Base-by-base conservation (phyloP, 805 yeast species). In the Saccharomycopsis babjevae region DNA sequence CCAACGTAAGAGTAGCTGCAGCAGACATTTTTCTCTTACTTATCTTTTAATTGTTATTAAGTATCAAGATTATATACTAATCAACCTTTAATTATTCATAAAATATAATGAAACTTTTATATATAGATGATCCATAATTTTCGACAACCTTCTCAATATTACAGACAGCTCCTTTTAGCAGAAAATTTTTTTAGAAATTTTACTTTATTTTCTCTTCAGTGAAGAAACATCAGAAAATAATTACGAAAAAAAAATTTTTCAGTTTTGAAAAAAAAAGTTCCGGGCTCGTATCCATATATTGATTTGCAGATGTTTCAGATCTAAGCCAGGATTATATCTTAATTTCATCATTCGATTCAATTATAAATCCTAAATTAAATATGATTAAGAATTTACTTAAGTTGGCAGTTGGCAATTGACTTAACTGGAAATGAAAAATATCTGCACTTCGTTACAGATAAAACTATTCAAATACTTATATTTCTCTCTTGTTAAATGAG, bases 1-100 rank as follows among this genome's bases (percentile, higher is more conserved):
- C 79, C 40, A 79, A 74, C 57, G 64, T 63, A 32, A 58, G 43
- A 42, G 52, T 28, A 40, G 46, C 34, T 22, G 46, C 46, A 46
- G 52, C 52, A 46, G 52, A 46, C 52, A 46, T 46, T 22, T 25
- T 46, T 8, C 10, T 20, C 15, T 40, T 40, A 10, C 16, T n/a
- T 40, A 16, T 43, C 25, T 5, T 43, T 15, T 46, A 4, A 16
- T 25, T 46, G 13, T 5, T n/a, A 15, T 46, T 22, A 46, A 22
- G 6, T 46, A 10, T 46, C n/a, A 16, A 46, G 22, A 46, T 22
- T 25, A 22, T 25, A 34, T 34, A 34, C 10, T 4, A 4, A 7
- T 34, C 38, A 34, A 13, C 11, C 2, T 8, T 34, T 10, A 34
- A 34, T 8, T 34, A 13, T 34, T 28, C 3, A 28, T 28, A 28